These are phyloP conservation scores for Trichoderma citrinoviride DNA, from an alignment of 2,329 filamentous ascomycete genomes.

Conservation along the genomic window DNA sequence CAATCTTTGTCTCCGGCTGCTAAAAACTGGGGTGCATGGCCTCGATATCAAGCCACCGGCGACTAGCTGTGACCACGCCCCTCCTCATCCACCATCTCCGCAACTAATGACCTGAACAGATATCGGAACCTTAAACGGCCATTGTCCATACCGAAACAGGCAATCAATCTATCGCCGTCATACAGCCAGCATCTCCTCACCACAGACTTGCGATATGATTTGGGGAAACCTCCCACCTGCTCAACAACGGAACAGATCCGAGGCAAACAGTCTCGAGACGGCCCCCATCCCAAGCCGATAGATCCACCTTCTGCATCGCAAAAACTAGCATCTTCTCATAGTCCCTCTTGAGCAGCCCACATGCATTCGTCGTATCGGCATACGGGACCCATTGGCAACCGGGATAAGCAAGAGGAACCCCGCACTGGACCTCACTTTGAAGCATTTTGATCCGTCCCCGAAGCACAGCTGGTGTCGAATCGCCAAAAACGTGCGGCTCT, in stretches of 20 bases:
- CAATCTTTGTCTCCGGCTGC: neutral
- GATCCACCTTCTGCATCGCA: neutral
- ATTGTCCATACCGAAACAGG: constrained; percentile 12
- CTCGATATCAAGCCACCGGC: constrained; percentile 8
- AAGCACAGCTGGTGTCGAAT: too few species aligned
- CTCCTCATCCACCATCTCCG: constrained; percentile 8
- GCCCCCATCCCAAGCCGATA: neutral
- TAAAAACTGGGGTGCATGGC: constrained; percentile 11
- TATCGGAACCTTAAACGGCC: neutral
- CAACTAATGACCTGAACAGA: neutral
- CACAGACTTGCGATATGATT: neutral
- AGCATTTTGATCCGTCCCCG: too few species aligned
- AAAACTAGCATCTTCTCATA: neutral
- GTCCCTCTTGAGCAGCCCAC: neutral
- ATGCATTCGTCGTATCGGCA: constrained; percentile 2
- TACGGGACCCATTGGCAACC: neutral
- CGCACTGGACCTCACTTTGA: neutral
- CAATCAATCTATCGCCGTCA: constrained; percentile 15
- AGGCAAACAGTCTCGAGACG: neutral
- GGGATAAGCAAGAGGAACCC: neutral
- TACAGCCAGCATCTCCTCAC: neutral
- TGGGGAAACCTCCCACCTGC: neutral
- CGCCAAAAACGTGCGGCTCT: constrained; percentile 1
- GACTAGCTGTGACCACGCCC: constrained; percentile 1
- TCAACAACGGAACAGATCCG: neutral